These are phyloP conservation scores for Bromus sterilis DNA, from an alignment of 176 grass and related monocot species.

Conservation along the genomic window DNA sequence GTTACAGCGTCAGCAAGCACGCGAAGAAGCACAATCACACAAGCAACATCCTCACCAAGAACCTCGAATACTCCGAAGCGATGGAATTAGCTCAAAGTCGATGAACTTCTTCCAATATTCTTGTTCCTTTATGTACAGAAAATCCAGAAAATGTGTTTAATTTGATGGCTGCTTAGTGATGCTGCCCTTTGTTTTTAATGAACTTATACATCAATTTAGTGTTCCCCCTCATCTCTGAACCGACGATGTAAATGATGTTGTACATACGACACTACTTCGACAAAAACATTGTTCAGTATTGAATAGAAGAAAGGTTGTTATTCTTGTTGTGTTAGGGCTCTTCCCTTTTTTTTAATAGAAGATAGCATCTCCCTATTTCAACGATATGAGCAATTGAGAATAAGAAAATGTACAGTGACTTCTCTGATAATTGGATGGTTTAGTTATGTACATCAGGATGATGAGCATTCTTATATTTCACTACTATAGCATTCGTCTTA, in stretches of 20 bases:
- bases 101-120: not conserved
- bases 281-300: not conserved
- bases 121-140: conserved; percentile 22
- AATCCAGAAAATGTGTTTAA: not conserved
- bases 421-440: not conserved
- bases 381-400: not conserved
- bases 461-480: not conserved
- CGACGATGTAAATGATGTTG: conserved; percentile 14
- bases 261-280: conserved; percentile 2
- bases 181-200: conserved; percentile 1
- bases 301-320: not conserved
- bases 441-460: not conserved
- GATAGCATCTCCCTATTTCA: not conserved
- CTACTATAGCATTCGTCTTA: not conserved
- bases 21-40: conserved; percentile 16
- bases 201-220: not conserved
- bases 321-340: not conserved
- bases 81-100: conserved; percentile 40
- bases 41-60: conserved; percentile 39
- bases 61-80: conserved; percentile 16
- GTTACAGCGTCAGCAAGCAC: conserved; percentile 35
- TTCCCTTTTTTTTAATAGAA: not conserved
- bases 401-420: not conserved
- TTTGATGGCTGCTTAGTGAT: not conserved
- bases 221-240: not conserved